Evolutionary conservation across 1,284 basidiomycete genomes (phyloP).

Genomic region (Leccinum fallax): DNA sequence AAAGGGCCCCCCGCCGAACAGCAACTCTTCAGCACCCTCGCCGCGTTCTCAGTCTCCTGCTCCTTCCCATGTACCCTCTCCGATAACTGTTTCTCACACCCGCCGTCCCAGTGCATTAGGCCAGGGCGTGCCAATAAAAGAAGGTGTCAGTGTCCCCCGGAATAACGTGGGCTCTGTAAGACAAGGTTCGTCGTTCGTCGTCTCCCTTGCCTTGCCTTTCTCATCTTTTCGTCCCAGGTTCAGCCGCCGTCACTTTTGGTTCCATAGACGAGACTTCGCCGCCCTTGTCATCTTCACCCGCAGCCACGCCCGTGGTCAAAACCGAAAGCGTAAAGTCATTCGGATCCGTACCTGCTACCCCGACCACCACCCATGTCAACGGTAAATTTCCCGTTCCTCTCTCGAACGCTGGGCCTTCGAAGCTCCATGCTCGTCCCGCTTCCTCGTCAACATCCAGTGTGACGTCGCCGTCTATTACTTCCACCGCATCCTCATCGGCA

Average conservation of each 20-base stretch:
- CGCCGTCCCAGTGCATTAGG: conserved; percentile 71
- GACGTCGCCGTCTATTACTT: conserved; percentile 36
- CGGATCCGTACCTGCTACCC: conserved; percentile 59
- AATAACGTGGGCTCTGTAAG: conserved; percentile 61
- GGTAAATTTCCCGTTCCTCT: conserved; percentile 47
- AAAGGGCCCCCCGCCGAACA: conserved; percentile 72
- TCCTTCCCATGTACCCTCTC: conserved; percentile 47
- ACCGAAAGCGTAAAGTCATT: conserved; percentile 78
- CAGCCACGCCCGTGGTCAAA: conserved; percentile 62
- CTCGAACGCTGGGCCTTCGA: conserved; percentile 30
- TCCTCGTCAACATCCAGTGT: conserved; percentile 37
- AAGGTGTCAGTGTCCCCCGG: conserved; percentile 68
- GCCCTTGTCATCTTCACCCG: conserved; percentile 71
- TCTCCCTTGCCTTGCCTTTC: not conserved
- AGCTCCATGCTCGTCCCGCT: conserved; percentile 34
- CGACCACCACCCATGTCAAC: conserved; percentile 50
- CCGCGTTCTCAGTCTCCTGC: conserved; percentile 78
- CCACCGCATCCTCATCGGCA: conserved; percentile 28
- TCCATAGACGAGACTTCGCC: conserved; percentile 77
- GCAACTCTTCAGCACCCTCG: conserved; percentile 50
- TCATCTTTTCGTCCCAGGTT: conserved; percentile 42
- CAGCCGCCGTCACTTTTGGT: conserved; percentile 75
- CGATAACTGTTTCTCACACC: conserved; percentile 61
- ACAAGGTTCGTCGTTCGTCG: conserved; percentile 49
- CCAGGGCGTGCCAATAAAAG: conserved; percentile 70